Conservation (phyloP, 2,329 filamentous ascomycete genomes). For the Cadophora malorum region DNA sequence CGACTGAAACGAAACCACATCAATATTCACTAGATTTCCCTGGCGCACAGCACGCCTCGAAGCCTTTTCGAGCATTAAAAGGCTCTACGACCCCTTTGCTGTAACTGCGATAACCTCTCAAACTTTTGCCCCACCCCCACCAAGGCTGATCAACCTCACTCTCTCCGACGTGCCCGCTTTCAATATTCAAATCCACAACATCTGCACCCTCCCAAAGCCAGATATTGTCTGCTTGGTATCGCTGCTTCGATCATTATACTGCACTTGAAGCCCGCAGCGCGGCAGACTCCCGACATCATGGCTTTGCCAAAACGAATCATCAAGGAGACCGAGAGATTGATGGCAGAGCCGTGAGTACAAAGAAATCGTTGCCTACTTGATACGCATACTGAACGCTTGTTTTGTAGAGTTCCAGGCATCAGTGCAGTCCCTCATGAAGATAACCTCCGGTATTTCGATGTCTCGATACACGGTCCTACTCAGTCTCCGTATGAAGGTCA, state of each 20-base stretch:
- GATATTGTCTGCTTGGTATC: background rate
- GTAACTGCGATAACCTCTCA: background rate
- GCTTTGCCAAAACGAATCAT: slow-evolving; percentile 95
- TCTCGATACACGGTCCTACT: slow-evolving; percentile 90
- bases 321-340: slow-evolving; percentile 97
- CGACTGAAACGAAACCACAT: slow-evolving; percentile 2
- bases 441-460: slow-evolving; percentile 97
- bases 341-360: slow-evolving; percentile 85
- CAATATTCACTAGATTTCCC: background rate
- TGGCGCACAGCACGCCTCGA: background rate
- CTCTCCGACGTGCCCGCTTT: background rate
- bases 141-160: slow-evolving; percentile 12
- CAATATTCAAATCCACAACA: background rate
- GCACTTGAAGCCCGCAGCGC: background rate
- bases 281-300: slow-evolving; percentile 49
- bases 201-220: background rate
- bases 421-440: slow-evolving; percentile 95
- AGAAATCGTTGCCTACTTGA: background rate
- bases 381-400: slow-evolving; percentile 24
- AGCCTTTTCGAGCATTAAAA: background rate
- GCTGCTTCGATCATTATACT: background rate
- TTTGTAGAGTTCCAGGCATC: slow-evolving; percentile 85
- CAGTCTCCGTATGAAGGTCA: slow-evolving; percentile 94
- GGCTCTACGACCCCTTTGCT: background rate
- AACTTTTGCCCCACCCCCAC: slow-evolving; percentile 21